Conservation (phyloP, 495 filamentous ascomycete genomes). For the Neurospora terricola region DNA sequence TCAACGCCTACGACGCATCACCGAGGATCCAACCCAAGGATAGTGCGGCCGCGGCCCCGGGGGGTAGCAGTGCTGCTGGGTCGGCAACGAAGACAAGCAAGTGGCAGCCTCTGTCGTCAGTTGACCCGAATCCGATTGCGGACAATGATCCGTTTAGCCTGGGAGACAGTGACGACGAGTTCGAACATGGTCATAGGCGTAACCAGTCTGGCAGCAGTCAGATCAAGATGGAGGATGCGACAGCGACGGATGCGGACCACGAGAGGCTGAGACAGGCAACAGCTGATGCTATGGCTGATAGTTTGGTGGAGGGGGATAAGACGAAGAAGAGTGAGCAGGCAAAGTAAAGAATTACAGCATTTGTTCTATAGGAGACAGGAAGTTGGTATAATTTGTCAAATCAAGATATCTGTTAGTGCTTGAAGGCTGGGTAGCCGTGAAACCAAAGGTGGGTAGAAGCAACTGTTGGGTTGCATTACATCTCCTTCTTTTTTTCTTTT, state of each 20-base stretch:
- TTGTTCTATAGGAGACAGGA: background rate
- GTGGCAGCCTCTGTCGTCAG: slow-evolving; percentile 86
- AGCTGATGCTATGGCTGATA: slow-evolving; percentile 52
- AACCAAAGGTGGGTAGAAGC: background rate
- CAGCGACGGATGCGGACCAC: slow-evolving; percentile 29
- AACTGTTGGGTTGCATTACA: background rate
- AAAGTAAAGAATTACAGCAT: background rate
- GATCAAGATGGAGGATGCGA: slow-evolving; percentile 50
- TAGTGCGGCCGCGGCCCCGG: slow-evolving; percentile 5
- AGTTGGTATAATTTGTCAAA: background rate
- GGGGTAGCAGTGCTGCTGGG: slow-evolving; percentile 20
- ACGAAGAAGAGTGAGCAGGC: background rate
- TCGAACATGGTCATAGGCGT: slow-evolving; percentile 39
- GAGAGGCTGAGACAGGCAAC: slow-evolving; percentile 64
- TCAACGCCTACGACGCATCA: slow-evolving; percentile 62
- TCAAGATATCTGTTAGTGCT: background rate
- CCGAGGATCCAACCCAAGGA: slow-evolving; percentile 35
- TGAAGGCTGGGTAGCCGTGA: background rate
- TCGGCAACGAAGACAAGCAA: slow-evolving; percentile 59
- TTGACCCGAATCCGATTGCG: slow-evolving; percentile 77
- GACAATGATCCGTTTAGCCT: slow-evolving; percentile 96
- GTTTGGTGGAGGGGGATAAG: slow-evolving; percentile 28
- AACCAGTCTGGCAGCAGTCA: slow-evolving; percentile 23
- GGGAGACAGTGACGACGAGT: slow-evolving; percentile 92
- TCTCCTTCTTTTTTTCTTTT: background rate